A percentile compares a stretch with the other conserved stretches of the same genome.
Evolutionary conservation across 345 rosid species (phyloP).

Genomic region (Ceriops tagal): DNA sequence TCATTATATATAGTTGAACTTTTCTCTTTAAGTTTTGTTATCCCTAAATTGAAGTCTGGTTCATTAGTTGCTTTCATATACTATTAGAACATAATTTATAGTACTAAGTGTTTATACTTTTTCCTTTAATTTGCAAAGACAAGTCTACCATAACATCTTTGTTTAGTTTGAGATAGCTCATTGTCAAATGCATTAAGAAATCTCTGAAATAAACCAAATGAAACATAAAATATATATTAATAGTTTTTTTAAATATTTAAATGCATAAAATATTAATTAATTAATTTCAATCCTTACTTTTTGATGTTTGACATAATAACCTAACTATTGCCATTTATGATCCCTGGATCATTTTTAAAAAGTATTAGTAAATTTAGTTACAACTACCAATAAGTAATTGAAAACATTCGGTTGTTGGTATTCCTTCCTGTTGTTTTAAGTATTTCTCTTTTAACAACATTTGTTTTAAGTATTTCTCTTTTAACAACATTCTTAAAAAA

Average conservation of each 20-base stretch:
- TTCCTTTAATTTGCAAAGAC: not conserved
- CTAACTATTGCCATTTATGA: not conserved
- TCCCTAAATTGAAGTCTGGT: too few relatives aligned
- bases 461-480: too few relatives aligned
- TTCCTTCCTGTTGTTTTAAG: rapidly evolving
- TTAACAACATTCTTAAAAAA: not conserved
- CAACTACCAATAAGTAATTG: not conserved
- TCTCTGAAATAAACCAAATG: not conserved
- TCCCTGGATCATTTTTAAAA: too few relatives aligned
- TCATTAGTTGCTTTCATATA: too few relatives aligned
- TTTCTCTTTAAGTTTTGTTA: too few relatives aligned
- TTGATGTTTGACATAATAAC: not conserved
- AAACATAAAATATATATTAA: not conserved
- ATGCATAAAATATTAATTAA: not conserved
- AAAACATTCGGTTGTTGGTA: not conserved
- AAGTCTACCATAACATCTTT: not conserved
- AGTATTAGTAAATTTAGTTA: too few relatives aligned
- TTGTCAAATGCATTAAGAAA: not conserved
- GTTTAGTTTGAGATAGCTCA: not conserved
- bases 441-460: not conserved
- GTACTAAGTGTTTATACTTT: not conserved
- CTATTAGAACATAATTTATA: too few relatives aligned
- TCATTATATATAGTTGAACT: too few relatives aligned
- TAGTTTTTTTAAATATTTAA: not conserved
- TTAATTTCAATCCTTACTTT: not conserved